phyloP scores from a whole-genome alignment of 1,284 basidiomycete species.

The Inonotus obliquus region DNA sequence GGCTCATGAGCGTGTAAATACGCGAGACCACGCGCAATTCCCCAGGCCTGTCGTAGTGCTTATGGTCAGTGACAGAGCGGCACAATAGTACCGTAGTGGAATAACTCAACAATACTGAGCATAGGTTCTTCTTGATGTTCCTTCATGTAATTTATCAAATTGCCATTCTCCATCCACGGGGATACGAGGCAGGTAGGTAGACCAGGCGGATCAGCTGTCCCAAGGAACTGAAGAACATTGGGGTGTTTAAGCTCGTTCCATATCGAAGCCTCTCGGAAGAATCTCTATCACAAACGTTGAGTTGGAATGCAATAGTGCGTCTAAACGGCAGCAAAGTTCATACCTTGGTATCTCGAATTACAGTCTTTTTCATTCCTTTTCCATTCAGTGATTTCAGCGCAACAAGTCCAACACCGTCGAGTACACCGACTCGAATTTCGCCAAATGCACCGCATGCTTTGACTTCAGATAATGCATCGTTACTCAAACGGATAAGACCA shows the following conservation, averaged over 20 bases:
- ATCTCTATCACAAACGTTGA: constrained; percentile 13
- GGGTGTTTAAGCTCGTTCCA: constrained; percentile 17
- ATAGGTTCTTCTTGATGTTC: not conserved
- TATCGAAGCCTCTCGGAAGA: constrained; percentile 15
- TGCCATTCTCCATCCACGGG: constrained; percentile 19
- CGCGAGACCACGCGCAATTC: constrained; percentile 12
- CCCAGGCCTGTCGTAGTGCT: constrained; percentile 1
- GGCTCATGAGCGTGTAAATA: constrained; percentile 18
- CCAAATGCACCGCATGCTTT: constrained; percentile 14
- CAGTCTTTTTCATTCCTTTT: not conserved
- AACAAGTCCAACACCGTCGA: constrained; percentile 6
- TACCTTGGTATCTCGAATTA: constrained; percentile 15
- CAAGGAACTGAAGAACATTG: constrained; percentile 19
- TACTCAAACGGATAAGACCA: not conserved
- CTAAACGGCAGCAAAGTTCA: not conserved
- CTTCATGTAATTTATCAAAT: constrained; percentile 12
- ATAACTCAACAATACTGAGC: constrained; percentile 5
- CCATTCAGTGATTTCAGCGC: constrained; percentile 14
- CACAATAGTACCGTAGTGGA: not conserved
- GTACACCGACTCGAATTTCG: constrained; percentile 8
- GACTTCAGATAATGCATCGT: not conserved
- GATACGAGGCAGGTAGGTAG: constrained; percentile 16
- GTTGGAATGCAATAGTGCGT: not conserved
- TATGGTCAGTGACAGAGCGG: not conserved
- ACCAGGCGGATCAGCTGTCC: constrained; percentile 11